Base-by-base conservation (phyloP, 306 rosid genomes). In the Prunus armeniaca region DNA sequence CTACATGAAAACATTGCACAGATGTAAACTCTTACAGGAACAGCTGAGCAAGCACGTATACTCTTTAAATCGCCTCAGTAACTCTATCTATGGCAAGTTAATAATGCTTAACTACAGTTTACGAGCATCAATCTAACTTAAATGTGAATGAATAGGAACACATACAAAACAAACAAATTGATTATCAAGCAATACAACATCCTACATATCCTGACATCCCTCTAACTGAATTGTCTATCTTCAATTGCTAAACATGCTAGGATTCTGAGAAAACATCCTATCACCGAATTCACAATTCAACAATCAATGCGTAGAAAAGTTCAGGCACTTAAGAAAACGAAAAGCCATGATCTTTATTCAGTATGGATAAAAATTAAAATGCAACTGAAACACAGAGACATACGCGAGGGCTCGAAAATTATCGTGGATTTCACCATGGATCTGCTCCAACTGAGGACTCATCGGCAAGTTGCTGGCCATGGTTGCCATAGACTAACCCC, bases 361-460 rank as follows among this genome's bases (percentile, higher is more conserved):
- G 41, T 34, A n/a, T 1, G 5, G 22, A 69, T 15, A 12, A 9
- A 56, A 27, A 25, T 38, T 25, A 27, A 45, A 75, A 75, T 64
- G 61, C 25, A 74, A 45, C 13, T 25, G 12, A 28, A 43, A 73
- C 15, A 57, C 2, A 30, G 27, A 32, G 65, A 41, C 97, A 78
- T 88, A 96, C 99, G 98, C 85, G 17, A 96, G 96, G 68, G 93
- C 92, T 18, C 98, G 99, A 68, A 92, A 88, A 82, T 87, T 66
- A 76, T 96, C 99, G 69, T 84, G 92, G 85, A 96, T 96, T 91
- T 96, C 97, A 27, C 98, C 97, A 57, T 96, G 96, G 96, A 92
- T 96, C 98, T 92, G 99, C 91, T 96, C 99, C 76, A 96, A 85
- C 86, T 92, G 90, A 73, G 98, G 91, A 47, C 75, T 82, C 99